These are phyloP conservation scores for Colletotrichum sojae DNA, from an alignment of 2,329 filamentous ascomycete genomes.

Conservation along the genomic window DNA sequence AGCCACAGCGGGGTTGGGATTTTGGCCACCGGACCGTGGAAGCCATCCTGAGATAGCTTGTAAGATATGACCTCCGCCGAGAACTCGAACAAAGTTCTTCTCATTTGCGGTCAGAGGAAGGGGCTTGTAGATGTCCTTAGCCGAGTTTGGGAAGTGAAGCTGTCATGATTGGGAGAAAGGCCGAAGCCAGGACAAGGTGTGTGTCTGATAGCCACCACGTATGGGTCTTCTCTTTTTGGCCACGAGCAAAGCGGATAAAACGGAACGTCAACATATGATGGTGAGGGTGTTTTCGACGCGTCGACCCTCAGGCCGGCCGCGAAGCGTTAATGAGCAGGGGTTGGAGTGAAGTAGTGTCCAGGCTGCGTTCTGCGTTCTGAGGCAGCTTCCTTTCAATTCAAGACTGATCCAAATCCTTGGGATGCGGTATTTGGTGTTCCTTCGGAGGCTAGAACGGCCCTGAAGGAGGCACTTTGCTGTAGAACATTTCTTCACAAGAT, in stretches of 20 bases:
- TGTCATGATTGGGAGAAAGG: conserved; percentile 9
- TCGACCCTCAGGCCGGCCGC: too few species aligned
- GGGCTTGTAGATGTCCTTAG: neutral
- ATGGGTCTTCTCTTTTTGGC: too few species aligned
- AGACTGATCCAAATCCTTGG: conserved; percentile 16
- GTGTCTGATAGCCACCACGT: too few species aligned
- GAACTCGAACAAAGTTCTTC: neutral
- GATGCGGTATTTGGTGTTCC: conserved; percentile 16
- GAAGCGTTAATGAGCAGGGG: neutral
- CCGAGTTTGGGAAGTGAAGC: conserved; percentile 3
- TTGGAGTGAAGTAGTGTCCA: neutral
- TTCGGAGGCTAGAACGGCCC: neutral
- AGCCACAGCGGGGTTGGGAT: conserved; percentile 7
- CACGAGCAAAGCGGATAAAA: too few species aligned
- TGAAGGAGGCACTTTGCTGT: neutral
- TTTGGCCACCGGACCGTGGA: conserved; percentile 17
- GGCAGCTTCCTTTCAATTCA: neutral
- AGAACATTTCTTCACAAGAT: neutral
- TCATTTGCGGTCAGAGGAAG: conserved; percentile 4
- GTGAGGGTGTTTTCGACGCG: too few species aligned
- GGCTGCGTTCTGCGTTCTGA: neutral
- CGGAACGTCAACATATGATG: too few species aligned
- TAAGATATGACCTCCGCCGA: neutral
- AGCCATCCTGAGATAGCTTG: conserved; percentile 4
- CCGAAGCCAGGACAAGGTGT: too few species aligned